These are phyloP conservation scores for Rasamsonia emersonii DNA, from an alignment of 2,329 filamentous ascomycete species.

Conservation along the genomic window DNA sequence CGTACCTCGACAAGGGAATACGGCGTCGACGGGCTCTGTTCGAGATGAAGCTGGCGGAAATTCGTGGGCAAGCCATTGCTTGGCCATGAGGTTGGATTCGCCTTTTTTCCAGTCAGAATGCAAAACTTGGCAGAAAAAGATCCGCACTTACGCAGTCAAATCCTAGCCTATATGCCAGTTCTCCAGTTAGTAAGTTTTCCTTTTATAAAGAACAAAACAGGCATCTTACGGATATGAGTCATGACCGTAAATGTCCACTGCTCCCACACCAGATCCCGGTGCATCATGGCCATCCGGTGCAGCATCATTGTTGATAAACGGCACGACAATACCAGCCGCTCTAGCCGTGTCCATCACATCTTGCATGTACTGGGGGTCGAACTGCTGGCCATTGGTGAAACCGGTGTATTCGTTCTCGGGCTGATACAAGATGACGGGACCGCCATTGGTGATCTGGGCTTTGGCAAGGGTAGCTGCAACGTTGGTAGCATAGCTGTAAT, in stretches of 20 bases:
- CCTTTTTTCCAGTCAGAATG: conserved; percentile 16
- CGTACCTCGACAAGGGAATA: conserved; percentile 53
- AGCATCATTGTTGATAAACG: conserved; percentile 68
- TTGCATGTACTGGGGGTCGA: conserved; percentile 60
- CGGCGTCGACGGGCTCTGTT: conserved; percentile 57
- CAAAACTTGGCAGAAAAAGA: background rate
- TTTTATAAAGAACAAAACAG: background rate
- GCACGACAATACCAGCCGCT: conserved; percentile 62
- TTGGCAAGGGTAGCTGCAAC: conserved; percentile 61
- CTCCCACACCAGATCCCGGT: conserved; percentile 50
- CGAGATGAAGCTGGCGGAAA: conserved; percentile 46
- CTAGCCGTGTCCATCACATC: conserved; percentile 61
- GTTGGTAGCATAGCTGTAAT: conserved; percentile 50
- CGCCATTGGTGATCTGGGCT: conserved; percentile 73
- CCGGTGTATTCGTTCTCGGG: conserved; percentile 73
- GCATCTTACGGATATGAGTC: conserved; percentile 53
- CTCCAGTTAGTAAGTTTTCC: conserved; percentile 1
- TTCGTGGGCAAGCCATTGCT: conserved; percentile 47
- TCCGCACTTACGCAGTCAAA: conserved; percentile 32
- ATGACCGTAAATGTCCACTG: conserved; percentile 58
- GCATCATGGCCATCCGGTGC: conserved; percentile 52
- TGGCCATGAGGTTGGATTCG: conserved; percentile 56
- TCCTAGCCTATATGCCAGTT: conserved; percentile 26
- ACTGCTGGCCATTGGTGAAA: conserved; percentile 41
- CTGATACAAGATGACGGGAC: conserved; percentile 69